phyloP scores from a whole-genome alignment of 306 rosid genomes.

The Malus sylvestris region DNA sequence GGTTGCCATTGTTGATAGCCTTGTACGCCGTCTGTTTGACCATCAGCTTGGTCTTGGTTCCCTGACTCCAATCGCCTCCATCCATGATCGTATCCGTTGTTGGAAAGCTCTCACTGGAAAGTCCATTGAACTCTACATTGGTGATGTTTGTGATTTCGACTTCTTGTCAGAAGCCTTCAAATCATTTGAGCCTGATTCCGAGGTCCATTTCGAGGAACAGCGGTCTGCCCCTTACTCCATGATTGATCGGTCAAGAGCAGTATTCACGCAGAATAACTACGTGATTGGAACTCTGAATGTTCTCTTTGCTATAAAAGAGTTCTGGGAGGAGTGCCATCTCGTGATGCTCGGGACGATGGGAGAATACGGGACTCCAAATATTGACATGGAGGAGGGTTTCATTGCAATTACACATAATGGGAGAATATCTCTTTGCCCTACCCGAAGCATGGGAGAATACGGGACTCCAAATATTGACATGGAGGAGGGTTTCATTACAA shows the following conservation, averaged over 20 bases:
- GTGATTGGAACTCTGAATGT: constrained; percentile 90
- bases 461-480: constrained; percentile 97
- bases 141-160: constrained; percentile 91
- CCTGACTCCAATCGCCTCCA: constrained; percentile 78
- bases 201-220: constrained; percentile 92
- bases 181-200: constrained; percentile 86
- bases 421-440: constrained; percentile 86
- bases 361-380: constrained; percentile 95
- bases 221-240: constrained; percentile 93
- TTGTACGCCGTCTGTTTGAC: constrained; percentile 84
- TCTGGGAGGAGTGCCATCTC: constrained; percentile 72
- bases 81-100: constrained; percentile 63
- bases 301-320: constrained; percentile 93
- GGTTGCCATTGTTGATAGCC: constrained; percentile 88
- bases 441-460: constrained; percentile 70
- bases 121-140: constrained; percentile 67
- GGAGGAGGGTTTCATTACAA: constrained; percentile 91
- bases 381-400: constrained; percentile 95
- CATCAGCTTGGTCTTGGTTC: constrained; percentile 88
- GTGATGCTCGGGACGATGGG: constrained; percentile 99
- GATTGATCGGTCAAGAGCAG: constrained; percentile 94
- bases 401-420: constrained; percentile 94
- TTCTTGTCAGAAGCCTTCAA: constrained; percentile 79
- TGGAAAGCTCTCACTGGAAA: constrained; percentile 91
- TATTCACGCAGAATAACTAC: constrained; percentile 82